phyloP scores from a whole-genome alignment of 148 eudicot genomes.

The Cornus suecica region DNA sequence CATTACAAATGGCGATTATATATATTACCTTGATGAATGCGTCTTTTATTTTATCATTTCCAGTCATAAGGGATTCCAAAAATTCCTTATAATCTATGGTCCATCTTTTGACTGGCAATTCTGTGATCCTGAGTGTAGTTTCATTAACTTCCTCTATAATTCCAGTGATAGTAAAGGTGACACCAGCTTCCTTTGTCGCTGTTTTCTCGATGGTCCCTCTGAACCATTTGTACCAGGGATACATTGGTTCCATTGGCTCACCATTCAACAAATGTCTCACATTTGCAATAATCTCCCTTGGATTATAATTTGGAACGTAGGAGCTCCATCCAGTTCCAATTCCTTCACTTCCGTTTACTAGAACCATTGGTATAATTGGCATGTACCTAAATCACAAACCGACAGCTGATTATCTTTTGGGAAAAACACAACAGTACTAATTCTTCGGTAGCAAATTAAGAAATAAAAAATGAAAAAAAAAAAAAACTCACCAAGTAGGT shows the following conservation, averaged over 20 bases:
- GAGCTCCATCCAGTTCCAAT: conserved; percentile 90
- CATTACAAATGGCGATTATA: not conserved
- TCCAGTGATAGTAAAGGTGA: conserved; percentile 53
- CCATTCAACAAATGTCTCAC: conserved; percentile 49
- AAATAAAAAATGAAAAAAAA: no score
- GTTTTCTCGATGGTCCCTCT: conserved; percentile 55
- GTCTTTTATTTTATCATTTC: conserved; percentile 47
- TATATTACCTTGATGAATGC: conserved; percentile 41
- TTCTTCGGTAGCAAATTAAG: no score
- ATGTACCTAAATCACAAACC: conserved; percentile 46
- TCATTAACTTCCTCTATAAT: conserved; percentile 48
- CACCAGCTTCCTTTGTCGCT: conserved; percentile 50
- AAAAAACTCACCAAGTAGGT: conserved; percentile 59
- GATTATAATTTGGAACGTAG: conserved; percentile 66
- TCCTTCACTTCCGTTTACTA: conserved; percentile 88
- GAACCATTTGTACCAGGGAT: conserved; percentile 84
- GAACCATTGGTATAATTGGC: conserved; percentile 70
- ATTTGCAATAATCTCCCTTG: conserved; percentile 62
- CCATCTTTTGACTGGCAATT: conserved; percentile 71
- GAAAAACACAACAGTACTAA: no score
- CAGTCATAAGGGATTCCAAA: conserved; percentile 33
- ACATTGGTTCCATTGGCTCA: conserved; percentile 56
- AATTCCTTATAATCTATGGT: conserved; percentile 75
- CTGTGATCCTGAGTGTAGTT: conserved; percentile 45
- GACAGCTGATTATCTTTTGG: not conserved